Evolutionary conservation across 2,329 filamentous ascomycete genomes (phyloP), one percentile per base, ranked within the genome.

Genomic region (Fusarium ambrosium): DNA sequence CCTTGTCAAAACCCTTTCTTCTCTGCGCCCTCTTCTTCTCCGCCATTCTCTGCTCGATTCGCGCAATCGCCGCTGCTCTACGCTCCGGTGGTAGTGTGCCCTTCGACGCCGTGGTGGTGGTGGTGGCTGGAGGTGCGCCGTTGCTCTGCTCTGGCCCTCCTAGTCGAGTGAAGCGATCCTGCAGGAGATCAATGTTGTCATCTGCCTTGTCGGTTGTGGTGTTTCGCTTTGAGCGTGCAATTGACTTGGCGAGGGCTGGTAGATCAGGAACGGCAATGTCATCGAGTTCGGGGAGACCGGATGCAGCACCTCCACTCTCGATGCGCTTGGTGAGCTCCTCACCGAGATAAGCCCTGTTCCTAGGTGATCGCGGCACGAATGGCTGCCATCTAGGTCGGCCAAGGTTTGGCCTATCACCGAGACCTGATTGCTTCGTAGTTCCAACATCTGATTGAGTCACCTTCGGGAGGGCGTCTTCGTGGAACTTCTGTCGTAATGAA

Each of bases 41-140:
- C n/a, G 85, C 85, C 78, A 86, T 87, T 77, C 88, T 86, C 79
- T 86, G 84, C 79, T 90, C 86, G 16, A 91, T 85, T 9, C 89
- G 82, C 48, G 88, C 89, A 62, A 89, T 83, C 13, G 88, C 89
- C 1, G 89, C 89, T 8, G 88, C 87, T 55, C 85, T 84, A 37
- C 89, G 84, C 61, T 89, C 87, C 4, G 87, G 85, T 10, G 89
- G 84, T 14, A 91, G 77, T 3, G 80, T 81, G 24, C 85, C 84
- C 68, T 85, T 85, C 6, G 86, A 83, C 6, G 82, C 80, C 60
- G 86, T 32, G 29, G 29, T 86, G 61, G 86, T 86, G 37, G 11
- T 86, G 37, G n/a, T 48, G 24, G 79, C 82, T 32, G 81, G 71
- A 62, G 82, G 79, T 32, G 84, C 73, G 66, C 73, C 77, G 59